Evolutionary conservation across 768 basidiomycete genomes (phyloP).

Genomic region (Kwoniella bestiolae): DNA sequence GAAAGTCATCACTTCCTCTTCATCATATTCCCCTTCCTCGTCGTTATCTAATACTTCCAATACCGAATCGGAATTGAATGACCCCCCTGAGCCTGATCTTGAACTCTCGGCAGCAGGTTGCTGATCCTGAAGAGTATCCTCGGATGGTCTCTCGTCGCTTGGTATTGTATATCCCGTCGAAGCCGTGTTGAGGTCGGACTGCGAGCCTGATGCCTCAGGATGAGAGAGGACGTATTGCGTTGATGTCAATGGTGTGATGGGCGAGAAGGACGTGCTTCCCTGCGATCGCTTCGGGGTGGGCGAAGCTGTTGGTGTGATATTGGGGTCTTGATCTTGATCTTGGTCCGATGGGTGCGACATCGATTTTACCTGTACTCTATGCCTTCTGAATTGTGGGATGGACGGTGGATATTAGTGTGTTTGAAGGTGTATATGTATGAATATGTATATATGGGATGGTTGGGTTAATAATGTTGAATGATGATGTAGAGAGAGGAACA

Average conservation of each 20-base stretch:
- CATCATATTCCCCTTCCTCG: slow-evolving; percentile 21
- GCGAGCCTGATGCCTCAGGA: not conserved
- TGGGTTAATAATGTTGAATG: not conserved
- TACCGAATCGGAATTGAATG: slow-evolving; percentile 23
- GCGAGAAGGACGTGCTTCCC: slow-evolving; percentile 3
- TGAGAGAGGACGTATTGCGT: slow-evolving; percentile 17
- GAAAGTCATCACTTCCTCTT: slow-evolving; percentile 5
- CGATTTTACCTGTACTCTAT: too few relatives aligned
- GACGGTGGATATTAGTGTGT: too few relatives aligned
- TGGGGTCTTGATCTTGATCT: not conserved
- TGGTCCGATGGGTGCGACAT: too few relatives aligned
- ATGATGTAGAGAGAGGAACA: not conserved
- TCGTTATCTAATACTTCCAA: slow-evolving; percentile 31
- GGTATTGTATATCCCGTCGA: not conserved
- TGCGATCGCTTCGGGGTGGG: slow-evolving; percentile 1
- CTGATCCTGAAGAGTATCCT: not conserved
- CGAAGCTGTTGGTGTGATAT: not conserved
- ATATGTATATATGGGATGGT: not conserved
- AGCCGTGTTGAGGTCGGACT: not conserved
- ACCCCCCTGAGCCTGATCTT: slow-evolving; percentile 15
- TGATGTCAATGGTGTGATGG: slow-evolving; percentile 9
- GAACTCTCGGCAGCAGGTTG: not conserved
- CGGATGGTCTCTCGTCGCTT: not conserved
- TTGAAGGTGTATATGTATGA: too few relatives aligned
- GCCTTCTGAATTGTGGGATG: too few relatives aligned